Percentiles rank a stretch among this genome's conserved stretches.
Evolutionary conservation across 2,329 filamentous ascomycete genomes (phyloP).

Genomic region (Tolypocladium amazonense): DNA sequence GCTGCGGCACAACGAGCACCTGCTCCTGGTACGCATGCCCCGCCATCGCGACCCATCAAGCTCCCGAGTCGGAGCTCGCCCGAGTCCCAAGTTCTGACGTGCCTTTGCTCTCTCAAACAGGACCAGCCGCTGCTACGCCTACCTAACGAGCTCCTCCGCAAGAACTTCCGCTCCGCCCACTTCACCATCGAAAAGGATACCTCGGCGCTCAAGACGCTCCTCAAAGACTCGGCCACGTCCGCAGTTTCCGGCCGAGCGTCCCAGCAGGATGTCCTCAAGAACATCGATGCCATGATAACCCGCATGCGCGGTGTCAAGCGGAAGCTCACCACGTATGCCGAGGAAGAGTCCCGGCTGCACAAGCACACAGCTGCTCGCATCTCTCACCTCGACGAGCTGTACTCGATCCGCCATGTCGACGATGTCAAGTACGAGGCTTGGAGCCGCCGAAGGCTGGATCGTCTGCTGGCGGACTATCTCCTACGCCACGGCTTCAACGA

Average conservation of each 20-base stretch:
- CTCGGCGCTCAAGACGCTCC: constrained; percentile 47
- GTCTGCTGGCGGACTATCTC: constrained; percentile 86
- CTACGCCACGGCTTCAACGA: constrained; percentile 72
- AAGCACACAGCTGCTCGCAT: constrained; percentile 66
- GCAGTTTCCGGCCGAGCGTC: constrained; percentile 52
- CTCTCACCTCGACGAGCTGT: constrained; percentile 70
- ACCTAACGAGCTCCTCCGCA: constrained; percentile 83
- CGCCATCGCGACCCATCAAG: neutral
- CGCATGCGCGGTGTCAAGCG: constrained; percentile 81
- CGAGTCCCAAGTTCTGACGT: neutral
- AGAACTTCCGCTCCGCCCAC: constrained; percentile 85
- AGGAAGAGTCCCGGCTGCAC: constrained; percentile 71
- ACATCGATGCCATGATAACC: constrained; percentile 73
- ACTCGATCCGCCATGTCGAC: constrained; percentile 67
- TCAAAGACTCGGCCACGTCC: constrained; percentile 55
- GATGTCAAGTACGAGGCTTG: constrained; percentile 92
- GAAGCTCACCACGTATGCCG: constrained; percentile 67
- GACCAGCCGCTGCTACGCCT: constrained; percentile 92
- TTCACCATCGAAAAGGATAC: constrained; percentile 65
- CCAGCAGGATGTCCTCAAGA: constrained; percentile 63
- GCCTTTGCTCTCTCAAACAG: constrained; percentile 28
- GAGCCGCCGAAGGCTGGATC: constrained; percentile 71
- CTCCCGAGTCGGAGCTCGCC: neutral
- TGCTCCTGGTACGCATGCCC: constrained; percentile 52
- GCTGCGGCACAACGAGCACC: constrained; percentile 64